phyloP scores from a whole-genome alignment of 176 grass and related monocot species.

The Elaeis guineensis region DNA sequence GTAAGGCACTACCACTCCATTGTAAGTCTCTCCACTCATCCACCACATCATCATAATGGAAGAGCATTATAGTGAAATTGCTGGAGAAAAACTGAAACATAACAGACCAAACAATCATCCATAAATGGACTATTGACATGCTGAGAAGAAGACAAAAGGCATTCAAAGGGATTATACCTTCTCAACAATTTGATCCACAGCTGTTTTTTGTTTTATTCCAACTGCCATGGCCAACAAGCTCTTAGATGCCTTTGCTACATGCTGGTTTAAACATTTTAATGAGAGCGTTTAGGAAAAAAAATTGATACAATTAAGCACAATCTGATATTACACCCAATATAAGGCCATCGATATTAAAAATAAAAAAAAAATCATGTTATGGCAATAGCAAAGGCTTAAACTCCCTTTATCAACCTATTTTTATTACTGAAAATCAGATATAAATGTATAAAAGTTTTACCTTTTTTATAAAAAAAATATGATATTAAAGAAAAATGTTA shows the following conservation, averaged over 20 bases:
- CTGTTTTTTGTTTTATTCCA: slow-evolving; percentile 15
- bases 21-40: slow-evolving; percentile 16
- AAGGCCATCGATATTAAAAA: too few species aligned
- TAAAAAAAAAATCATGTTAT: too few species aligned
- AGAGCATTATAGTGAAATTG: slow-evolving; percentile 12
- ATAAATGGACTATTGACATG: not conserved
- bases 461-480: too few species aligned
- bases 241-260: not conserved
- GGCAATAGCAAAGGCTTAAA: too few species aligned
- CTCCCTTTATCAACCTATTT: too few species aligned
- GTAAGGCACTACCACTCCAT: slow-evolving; percentile 6
- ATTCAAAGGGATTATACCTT: slow-evolving; percentile 1
- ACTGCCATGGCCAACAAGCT: slow-evolving; percentile 19
- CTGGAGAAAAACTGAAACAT: slow-evolving; percentile 7
- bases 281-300: too few species aligned
- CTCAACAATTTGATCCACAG: slow-evolving; percentile 10
- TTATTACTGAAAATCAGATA: too few species aligned
- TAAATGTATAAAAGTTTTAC: too few species aligned
- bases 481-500: too few species aligned
- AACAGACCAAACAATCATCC: not conserved
- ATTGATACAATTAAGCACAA: too few species aligned
- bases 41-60: slow-evolving; percentile 12
- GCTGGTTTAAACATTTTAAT: slow-evolving; percentile 1
- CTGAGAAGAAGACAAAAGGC: not conserved
- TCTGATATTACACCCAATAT: too few species aligned